Percentiles rank a stretch among this genome's conserved stretches.
These are phyloP conservation scores for Miscanthus lutarioriparius DNA, from an alignment of 176 grass and related monocot species.

Conservation along the genomic window DNA sequence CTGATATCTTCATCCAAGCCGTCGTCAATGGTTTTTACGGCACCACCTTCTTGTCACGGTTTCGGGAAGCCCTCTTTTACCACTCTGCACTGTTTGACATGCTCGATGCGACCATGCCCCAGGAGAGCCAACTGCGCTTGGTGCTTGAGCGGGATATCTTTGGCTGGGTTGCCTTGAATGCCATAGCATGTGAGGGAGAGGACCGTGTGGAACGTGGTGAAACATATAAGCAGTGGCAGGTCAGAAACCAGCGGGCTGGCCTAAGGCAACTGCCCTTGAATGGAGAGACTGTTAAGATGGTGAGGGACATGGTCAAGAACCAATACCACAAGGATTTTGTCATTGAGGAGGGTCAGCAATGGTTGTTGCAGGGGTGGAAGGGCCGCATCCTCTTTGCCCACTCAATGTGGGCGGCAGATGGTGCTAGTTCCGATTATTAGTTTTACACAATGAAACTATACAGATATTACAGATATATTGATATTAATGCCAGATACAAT, in stretches of 20 bases:
- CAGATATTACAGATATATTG: background rate
- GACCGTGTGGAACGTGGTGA: constrained; percentile 23
- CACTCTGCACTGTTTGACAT: constrained; percentile 45
- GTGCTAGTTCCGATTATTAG: background rate
- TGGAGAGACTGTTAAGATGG: constrained; percentile 20
- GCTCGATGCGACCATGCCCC: constrained; percentile 30
- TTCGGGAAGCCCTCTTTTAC: constrained; percentile 39
- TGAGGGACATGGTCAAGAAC: constrained; percentile 36
- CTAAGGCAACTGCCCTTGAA: constrained; percentile 45
- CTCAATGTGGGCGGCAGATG: constrained; percentile 41
- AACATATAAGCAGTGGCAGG: constrained; percentile 56
- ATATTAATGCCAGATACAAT: background rate
- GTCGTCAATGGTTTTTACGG: background rate
- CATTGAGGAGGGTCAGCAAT: constrained; percentile 45
- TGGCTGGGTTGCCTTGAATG: constrained; percentile 7
- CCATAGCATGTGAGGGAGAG: constrained; percentile 1
- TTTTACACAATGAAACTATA: background rate
- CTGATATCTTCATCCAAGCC: background rate
- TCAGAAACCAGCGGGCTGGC: constrained; percentile 34
- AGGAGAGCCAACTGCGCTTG: constrained; percentile 20
- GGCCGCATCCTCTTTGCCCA: constrained; percentile 45
- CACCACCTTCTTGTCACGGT: background rate
- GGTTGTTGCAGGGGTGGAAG: constrained; percentile 59
- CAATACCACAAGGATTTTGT: constrained; percentile 57
- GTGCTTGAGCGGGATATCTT: constrained; percentile 42